Percentiles rank a stretch among this genome's conserved stretches.
Evolutionary conservation across 768 basidiomycete species (phyloP).

Genomic region (Tulasnella sp.): DNA sequence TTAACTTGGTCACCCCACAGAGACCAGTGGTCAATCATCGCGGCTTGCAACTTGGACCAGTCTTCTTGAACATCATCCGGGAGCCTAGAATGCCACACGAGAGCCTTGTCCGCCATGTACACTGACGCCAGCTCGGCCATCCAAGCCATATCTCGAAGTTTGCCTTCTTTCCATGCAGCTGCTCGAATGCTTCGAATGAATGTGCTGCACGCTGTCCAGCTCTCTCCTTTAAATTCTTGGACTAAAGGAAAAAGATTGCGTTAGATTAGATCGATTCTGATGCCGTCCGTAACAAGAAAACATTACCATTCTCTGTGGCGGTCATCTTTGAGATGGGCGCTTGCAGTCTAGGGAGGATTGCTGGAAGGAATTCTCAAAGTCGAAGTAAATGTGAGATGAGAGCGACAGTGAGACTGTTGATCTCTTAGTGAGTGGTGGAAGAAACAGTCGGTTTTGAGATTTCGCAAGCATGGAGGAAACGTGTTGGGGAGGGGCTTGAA

Average conservation of each 20-base stretch:
- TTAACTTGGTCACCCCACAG: neutral
- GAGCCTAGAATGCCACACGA: neutral
- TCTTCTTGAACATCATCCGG: neutral
- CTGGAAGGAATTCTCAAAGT: neutral
- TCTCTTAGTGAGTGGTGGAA: neutral
- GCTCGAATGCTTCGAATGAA: neutral
- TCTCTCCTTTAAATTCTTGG: neutral
- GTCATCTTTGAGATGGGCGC: neutral
- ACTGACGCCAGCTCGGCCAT: slow-evolving; percentile 12
- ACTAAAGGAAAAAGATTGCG: neutral
- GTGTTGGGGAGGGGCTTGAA: neutral
- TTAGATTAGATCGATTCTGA: neutral
- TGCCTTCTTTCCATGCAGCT: slow-evolving; percentile 7
- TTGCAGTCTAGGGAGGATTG: neutral
- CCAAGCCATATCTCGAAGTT: neutral
- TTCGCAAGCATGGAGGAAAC: neutral
- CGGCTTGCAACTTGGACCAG: slow-evolving; percentile 5
- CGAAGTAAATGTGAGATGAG: neutral
- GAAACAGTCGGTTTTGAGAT: neutral
- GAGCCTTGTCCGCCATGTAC: neutral
- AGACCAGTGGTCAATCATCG: neutral
- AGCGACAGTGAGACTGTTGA: neutral
- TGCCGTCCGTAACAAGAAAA: neutral
- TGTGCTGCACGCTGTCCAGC: neutral
- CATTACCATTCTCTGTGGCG: neutral